These are phyloP conservation scores for Epithemia pelagica DNA, from an alignment of 108 stramenopile genomes.

Conservation along the genomic window DNA sequence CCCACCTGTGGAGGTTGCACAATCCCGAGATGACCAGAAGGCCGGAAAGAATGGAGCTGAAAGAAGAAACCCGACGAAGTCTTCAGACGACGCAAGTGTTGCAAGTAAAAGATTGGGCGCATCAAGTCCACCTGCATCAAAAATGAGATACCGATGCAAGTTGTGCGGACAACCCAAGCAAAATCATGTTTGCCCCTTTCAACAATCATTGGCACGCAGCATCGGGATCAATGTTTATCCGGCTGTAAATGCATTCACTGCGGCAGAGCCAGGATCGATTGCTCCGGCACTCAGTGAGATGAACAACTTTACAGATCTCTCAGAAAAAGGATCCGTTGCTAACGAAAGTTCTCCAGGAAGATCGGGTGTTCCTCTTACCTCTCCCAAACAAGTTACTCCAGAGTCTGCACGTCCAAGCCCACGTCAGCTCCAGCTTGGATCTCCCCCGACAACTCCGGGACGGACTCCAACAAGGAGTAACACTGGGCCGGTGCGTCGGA, in stretches of 20 bases:
- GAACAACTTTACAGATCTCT: conserved; percentile 61
- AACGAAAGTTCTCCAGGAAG: conserved; percentile 28
- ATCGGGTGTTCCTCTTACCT: conserved; percentile 16
- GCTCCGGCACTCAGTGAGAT: conserved; percentile 67
- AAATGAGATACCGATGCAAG: conserved; percentile 71
- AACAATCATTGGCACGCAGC: conserved; percentile 54
- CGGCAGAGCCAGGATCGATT: conserved; percentile 61
- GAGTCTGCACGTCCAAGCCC: conserved; percentile 31
- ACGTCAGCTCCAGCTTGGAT: conserved; percentile 1
- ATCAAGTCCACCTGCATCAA: conserved; percentile 11
- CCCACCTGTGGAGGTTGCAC: conserved; percentile 50
- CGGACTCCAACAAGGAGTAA: conserved; percentile 1
- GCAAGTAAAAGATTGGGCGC: background rate
- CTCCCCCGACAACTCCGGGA: conserved; percentile 4
- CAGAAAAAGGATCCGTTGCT: conserved; percentile 26
- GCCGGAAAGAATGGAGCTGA: conserved; percentile 6
- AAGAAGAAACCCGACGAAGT: background rate
- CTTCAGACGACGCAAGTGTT: conserved; percentile 1
- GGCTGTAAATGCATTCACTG: conserved; percentile 64
- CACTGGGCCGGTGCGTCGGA: background rate
- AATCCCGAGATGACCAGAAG: conserved; percentile 3
- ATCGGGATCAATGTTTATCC: conserved; percentile 75
- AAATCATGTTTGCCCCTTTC: conserved; percentile 66
- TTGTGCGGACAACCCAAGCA: conserved; percentile 75
- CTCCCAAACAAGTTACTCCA: conserved; percentile 46